Evolutionary conservation across 1,139 yeast species (phyloP).

Genomic region (Blastobotrys aristatus): DNA sequence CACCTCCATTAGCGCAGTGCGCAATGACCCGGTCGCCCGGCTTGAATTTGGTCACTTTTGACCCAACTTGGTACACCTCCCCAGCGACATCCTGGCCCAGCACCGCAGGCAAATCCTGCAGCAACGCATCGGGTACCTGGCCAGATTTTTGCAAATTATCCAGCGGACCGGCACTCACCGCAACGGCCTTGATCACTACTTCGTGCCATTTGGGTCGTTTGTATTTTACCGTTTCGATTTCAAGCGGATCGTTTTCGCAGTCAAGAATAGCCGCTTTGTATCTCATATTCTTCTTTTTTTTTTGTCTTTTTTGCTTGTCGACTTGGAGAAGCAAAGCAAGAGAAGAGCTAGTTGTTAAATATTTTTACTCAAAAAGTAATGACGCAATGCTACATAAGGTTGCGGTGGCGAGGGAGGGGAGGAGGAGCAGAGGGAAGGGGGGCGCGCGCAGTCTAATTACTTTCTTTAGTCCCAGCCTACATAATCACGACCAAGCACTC

Average conservation of each 20-base stretch:
- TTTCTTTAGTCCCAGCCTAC: constrained; percentile 48
- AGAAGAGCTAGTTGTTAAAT: too few relatives aligned
- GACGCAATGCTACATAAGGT: too few relatives aligned
- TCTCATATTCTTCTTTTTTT: too few relatives aligned
- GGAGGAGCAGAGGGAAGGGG: too few relatives aligned
- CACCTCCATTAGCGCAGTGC: constrained; percentile 38
- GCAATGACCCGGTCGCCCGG: constrained; percentile 50
- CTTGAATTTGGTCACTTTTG: constrained; percentile 43
- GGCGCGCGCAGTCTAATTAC: too few relatives aligned
- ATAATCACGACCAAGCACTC: constrained; percentile 59
- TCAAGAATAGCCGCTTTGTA: not conserved
- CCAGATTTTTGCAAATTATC: not conserved
- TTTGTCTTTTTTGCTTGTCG: too few relatives aligned
- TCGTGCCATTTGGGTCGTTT: not conserved
- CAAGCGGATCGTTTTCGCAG: not conserved
- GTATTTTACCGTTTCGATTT: not conserved
- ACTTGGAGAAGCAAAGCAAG: too few relatives aligned
- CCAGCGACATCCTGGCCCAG: constrained; percentile 47
- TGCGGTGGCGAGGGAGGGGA: too few relatives aligned
- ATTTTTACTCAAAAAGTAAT: too few relatives aligned
- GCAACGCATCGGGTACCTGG: not conserved
- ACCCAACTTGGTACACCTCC: constrained; percentile 51
- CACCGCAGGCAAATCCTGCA: constrained; percentile 18
- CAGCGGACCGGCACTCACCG: not conserved
- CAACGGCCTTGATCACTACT: not conserved